Evolutionary conservation across 2,329 filamentous ascomycete species (phyloP).

Genomic region (Microdochium trichocladiopsis): DNA sequence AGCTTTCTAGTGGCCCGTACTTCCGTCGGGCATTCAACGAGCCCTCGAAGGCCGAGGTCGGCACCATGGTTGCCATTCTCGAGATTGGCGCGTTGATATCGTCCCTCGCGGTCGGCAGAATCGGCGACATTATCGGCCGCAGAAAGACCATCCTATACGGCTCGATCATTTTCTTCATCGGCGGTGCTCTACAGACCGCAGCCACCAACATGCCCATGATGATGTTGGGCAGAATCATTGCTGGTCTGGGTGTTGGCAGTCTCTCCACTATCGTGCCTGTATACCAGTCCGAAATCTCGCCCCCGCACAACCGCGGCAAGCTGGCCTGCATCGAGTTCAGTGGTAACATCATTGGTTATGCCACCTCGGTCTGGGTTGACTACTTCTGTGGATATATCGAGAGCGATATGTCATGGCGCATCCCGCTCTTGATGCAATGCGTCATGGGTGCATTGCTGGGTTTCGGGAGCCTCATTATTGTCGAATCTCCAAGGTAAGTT

Average conservation of each 20-base stretch:
- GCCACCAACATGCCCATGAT: constrained; percentile 85
- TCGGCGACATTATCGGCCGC: constrained; percentile 88
- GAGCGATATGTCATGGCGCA: constrained; percentile 79
- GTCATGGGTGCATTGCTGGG: constrained; percentile 85
- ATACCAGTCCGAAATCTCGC: constrained; percentile 92
- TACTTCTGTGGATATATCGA: constrained; percentile 93
- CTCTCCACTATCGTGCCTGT: constrained; percentile 89
- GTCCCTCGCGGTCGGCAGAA: constrained; percentile 75
- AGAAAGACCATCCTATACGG: constrained; percentile 89
- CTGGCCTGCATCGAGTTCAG: constrained; percentile 97
- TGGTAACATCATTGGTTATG: constrained; percentile 93
- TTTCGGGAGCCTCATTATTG: constrained; percentile 83
- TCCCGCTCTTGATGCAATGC: constrained; percentile 88
- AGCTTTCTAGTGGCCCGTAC: constrained; percentile 59
- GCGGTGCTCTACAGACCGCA: constrained; percentile 78
- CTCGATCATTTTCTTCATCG: constrained; percentile 77
- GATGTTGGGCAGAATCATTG: constrained; percentile 74
- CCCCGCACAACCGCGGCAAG: constrained; percentile 91
- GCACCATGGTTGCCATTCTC: constrained; percentile 96
- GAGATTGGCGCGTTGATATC: constrained; percentile 90
- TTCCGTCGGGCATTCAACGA: constrained; percentile 93
- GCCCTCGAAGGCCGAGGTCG: constrained; percentile 78
- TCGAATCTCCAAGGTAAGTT: constrained; percentile 82
- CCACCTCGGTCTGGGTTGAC: constrained; percentile 96
- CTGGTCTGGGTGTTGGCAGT: constrained; percentile 80